Percentiles rank a stretch among this genome's conserved stretches.
Evolutionary conservation across 768 basidiomycete species (phyloP).

Genomic region (Candolleomyces efflorescens): DNA sequence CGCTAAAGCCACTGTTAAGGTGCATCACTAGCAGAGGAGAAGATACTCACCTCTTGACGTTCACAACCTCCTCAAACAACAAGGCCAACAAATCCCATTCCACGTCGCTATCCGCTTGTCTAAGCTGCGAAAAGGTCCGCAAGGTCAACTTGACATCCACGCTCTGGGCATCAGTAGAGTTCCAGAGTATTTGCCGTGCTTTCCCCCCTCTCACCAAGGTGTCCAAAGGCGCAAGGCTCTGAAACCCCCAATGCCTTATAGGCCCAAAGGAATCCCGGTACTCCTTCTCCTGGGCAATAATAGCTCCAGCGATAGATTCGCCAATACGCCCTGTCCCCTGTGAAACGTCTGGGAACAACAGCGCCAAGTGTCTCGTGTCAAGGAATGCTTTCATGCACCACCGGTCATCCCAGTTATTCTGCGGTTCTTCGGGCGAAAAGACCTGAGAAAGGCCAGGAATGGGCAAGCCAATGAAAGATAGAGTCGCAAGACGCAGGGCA

Average conservation of each 20-base stretch:
- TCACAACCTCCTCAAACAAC: conserved; percentile 62
- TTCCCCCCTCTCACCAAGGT: conserved; percentile 19
- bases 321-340: conserved; percentile 34
- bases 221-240: conserved; percentile 55
- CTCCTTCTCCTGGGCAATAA: conserved; percentile 63
- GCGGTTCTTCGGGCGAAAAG: conserved; percentile 21
- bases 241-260: conserved; percentile 60
- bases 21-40: not conserved
- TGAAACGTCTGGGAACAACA: conserved; percentile 46
- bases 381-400: conserved; percentile 54
- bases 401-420: conserved; percentile 58
- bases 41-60: conserved; percentile 48
- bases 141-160: conserved; percentile 50
- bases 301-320: conserved; percentile 61
- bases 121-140: conserved; percentile 55
- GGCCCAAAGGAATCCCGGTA: conserved; percentile 63
- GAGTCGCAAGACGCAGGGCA: conserved; percentile 63
- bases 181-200: conserved; percentile 33
- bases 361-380: conserved; percentile 39
- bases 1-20: conserved; percentile 34
- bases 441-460: conserved; percentile 59
- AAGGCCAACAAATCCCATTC: conserved; percentile 66
- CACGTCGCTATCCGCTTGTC: conserved; percentile 42
- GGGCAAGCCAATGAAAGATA: conserved; percentile 67
- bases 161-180: conserved; percentile 43